phyloP scores from a whole-genome alignment of 2,329 filamentous ascomycete genomes.

The Claviceps citrina region DNA sequence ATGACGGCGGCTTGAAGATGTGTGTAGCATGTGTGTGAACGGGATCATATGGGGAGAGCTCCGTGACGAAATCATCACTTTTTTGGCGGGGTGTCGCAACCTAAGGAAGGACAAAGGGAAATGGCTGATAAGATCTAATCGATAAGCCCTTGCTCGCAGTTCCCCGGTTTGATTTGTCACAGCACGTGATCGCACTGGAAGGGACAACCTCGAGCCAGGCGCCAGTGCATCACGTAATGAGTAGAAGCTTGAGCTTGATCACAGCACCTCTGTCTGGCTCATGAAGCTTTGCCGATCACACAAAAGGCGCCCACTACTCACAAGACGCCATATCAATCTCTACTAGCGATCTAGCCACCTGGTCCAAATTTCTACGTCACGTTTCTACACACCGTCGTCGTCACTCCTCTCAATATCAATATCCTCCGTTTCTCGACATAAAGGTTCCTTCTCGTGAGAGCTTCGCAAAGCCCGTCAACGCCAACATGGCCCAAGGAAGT shows the following conservation, averaged over 20 bases:
- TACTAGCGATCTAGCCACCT: neutral
- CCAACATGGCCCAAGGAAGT: constrained; percentile 82
- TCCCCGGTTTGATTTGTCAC: neutral
- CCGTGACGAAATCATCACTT: constrained; percentile 3
- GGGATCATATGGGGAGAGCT: no score
- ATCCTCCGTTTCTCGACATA: neutral
- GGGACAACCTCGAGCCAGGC: constrained; percentile 19
- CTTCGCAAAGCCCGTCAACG: constrained; percentile 16
- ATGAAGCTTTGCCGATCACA: constrained; percentile 21
- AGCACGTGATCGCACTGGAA: constrained; percentile 19
- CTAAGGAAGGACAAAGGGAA: constrained; percentile 11
- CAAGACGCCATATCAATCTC: constrained; percentile 8
- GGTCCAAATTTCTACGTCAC: neutral
- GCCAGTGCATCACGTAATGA: constrained; percentile 34
- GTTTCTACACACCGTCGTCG: neutral
- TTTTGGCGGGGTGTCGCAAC: constrained; percentile 12
- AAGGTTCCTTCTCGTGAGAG: constrained; percentile 8
- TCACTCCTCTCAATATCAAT: constrained; percentile 4
- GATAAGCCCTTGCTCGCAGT: constrained; percentile 9
- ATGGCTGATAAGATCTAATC: constrained; percentile 19
- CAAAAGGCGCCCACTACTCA: constrained; percentile 16
- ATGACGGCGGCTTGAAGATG: constrained; percentile 33
- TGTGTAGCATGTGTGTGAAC: no score
- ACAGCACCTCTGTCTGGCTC: constrained; percentile 4
- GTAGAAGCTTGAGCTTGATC: constrained; percentile 22